Percentiles rank a stretch among this genome's conserved stretches.
Evolutionary conservation across 2,329 filamentous ascomycete genomes (phyloP).

Genomic region (Calonectria naviculata): DNA sequence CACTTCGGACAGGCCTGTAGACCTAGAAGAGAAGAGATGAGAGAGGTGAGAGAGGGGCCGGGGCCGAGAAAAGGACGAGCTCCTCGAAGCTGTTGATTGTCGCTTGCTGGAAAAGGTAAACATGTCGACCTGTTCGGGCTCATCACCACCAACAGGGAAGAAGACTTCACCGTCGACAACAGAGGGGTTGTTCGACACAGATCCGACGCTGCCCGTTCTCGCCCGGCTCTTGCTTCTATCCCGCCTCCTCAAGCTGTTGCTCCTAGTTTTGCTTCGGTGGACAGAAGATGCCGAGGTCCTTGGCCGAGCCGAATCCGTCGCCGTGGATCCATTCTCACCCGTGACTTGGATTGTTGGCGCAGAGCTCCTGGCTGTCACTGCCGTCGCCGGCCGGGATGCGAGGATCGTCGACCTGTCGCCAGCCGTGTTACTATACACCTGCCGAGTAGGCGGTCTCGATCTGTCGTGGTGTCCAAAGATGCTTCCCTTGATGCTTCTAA

Average conservation of each 20-base stretch:
- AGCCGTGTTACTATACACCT: slow-evolving; percentile 47
- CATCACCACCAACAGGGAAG: slow-evolving; percentile 55
- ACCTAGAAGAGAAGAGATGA: slow-evolving; percentile 54
- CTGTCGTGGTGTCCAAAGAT: slow-evolving; percentile 76
- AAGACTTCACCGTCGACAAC: slow-evolving; percentile 62
- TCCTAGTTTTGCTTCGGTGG: slow-evolving; percentile 54
- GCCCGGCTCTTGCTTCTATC: slow-evolving; percentile 61
- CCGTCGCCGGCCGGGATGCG: slow-evolving; percentile 49
- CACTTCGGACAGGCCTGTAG: slow-evolving; percentile 52
- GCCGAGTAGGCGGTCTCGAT: slow-evolving; percentile 55
- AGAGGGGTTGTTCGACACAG: slow-evolving; percentile 51
- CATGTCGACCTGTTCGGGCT: slow-evolving; percentile 55
- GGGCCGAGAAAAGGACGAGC: slow-evolving; percentile 55
- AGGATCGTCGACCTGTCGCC: slow-evolving; percentile 49
- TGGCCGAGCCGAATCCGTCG: slow-evolving; percentile 48
- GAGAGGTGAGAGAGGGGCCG: slow-evolving; percentile 59
- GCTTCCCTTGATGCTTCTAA: slow-evolving; percentile 77
- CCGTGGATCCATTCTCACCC: slow-evolving; percentile 64
- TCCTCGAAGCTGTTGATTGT: slow-evolving; percentile 49
- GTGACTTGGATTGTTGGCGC: slow-evolving; percentile 84
- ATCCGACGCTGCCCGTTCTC: slow-evolving; percentile 57
- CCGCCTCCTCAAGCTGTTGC: slow-evolving; percentile 65
- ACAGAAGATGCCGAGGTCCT: slow-evolving; percentile 46
- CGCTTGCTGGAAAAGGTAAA: slow-evolving; percentile 56
- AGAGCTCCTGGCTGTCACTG: slow-evolving; percentile 54